Conservation (phyloP, 1,139 yeast species). For the Suhomyces kunorum region DNA sequence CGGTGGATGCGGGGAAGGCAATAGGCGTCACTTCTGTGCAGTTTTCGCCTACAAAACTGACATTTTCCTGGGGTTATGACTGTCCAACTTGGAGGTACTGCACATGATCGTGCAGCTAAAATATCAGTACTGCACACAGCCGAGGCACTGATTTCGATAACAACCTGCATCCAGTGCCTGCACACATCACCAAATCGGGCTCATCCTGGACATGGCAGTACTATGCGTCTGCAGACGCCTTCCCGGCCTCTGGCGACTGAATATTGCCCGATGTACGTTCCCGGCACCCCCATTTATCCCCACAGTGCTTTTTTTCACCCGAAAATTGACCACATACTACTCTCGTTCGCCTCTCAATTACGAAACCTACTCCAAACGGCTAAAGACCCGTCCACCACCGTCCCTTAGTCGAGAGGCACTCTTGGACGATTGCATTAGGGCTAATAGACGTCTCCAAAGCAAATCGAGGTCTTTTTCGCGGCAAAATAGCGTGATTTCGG, state of each 20-base stretch:
- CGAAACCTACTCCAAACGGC: constrained; percentile 27
- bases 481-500: background rate
- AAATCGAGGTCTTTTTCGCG: background rate
- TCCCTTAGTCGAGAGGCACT: constrained; percentile 4
- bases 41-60: too few species aligned
- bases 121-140: background rate
- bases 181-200: background rate
- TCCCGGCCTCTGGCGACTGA: background rate
- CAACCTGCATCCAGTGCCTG: too few species aligned
- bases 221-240: background rate
- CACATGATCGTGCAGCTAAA: background rate
- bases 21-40: too few species aligned
- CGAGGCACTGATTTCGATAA: too few species aligned
- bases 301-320: background rate
- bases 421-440: constrained; percentile 27
- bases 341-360: constrained; percentile 28
- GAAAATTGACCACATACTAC: constrained; percentile 5
- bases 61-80: too few species aligned
- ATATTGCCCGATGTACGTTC: background rate
- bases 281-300: background rate
- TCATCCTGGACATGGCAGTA: background rate
- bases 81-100: too few species aligned
- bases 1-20: too few species aligned
- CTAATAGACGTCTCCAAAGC: constrained; percentile 26
- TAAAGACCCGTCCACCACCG: constrained; percentile 14